A percentile compares a stretch with the other conserved stretches of the same genome.
Evolutionary conservation across 495 filamentous ascomycete species (phyloP).

Genomic region (Parmelia sp.): DNA sequence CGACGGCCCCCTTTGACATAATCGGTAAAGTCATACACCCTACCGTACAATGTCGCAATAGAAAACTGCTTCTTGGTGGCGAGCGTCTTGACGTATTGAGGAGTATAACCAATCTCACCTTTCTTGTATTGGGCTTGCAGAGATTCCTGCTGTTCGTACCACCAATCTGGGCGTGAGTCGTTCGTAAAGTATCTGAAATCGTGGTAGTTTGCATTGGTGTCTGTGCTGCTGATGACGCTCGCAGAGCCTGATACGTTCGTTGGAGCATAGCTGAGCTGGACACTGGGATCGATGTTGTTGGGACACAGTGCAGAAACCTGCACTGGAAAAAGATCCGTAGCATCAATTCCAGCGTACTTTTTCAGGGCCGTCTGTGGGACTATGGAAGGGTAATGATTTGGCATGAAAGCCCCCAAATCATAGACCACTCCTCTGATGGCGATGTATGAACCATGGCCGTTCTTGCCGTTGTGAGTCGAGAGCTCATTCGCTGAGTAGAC

Average conservation of each 20-base stretch:
- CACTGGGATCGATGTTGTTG: conserved; percentile 58
- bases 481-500: conserved; percentile 80
- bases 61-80: conserved; percentile 53
- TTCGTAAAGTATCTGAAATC: conserved; percentile 85
- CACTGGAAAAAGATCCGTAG: conserved; percentile 82
- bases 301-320: conserved; percentile 90
- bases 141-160: conserved; percentile 71
- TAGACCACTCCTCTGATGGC: conserved; percentile 87
- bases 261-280: conserved; percentile 72
- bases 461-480: conserved; percentile 64
- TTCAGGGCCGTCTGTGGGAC: conserved; percentile 59
- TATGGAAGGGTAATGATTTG: conserved; percentile 72
- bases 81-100: conserved; percentile 66
- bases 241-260: conserved; percentile 67
- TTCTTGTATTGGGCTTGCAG: conserved; percentile 76
- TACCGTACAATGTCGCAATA: conserved; percentile 72
- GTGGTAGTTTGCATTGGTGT: conserved; percentile 74
- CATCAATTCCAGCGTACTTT: conserved; percentile 80
- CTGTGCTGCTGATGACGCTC: conserved; percentile 56
- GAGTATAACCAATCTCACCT: conserved; percentile 80
- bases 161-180: conserved; percentile 84
- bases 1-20: conserved; percentile 74
- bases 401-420: conserved; percentile 67
- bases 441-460: conserved; percentile 56
- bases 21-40: conserved; percentile 85